These are phyloP conservation scores for Lasiosphaeria hispida DNA, from an alignment of 495 filamentous ascomycete genomes.

Conservation along the genomic window DNA sequence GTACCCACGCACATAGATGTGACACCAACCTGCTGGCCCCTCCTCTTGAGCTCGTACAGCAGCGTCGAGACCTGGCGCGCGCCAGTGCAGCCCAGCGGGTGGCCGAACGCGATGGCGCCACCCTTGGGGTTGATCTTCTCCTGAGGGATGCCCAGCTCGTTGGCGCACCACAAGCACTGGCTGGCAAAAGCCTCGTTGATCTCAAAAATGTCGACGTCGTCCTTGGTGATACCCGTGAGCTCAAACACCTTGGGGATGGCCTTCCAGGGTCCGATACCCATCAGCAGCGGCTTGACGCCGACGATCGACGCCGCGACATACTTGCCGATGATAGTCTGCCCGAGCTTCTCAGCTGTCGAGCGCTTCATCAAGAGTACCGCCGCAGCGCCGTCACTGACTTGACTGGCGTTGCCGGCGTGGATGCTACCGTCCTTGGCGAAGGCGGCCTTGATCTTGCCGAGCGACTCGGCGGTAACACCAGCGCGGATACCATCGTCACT, in stretches of 20 bases:
- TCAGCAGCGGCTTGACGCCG: slow-evolving; percentile 87
- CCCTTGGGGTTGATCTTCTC: slow-evolving; percentile 96
- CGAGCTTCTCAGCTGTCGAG: slow-evolving; percentile 80
- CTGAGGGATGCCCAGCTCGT: slow-evolving; percentile 76
- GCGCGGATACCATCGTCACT: slow-evolving; percentile 84
- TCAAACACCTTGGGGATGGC: slow-evolving; percentile 88
- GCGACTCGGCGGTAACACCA: slow-evolving; percentile 81
- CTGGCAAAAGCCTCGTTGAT: slow-evolving; percentile 99
- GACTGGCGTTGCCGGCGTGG: slow-evolving; percentile 92
- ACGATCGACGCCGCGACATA: slow-evolving; percentile 80
- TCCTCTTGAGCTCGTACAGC: slow-evolving; percentile 81
- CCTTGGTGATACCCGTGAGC: slow-evolving; percentile 80
- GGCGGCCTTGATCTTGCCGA: slow-evolving; percentile 85
- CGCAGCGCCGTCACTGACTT: slow-evolving; percentile 94
- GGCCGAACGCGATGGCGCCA: slow-evolving; percentile 97
- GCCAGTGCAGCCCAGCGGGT: slow-evolving; percentile 93
- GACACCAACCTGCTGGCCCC: slow-evolving; percentile 77
- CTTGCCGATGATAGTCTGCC: slow-evolving; percentile 84
- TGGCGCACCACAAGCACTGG: slow-evolving; percentile 90
- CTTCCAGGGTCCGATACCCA: slow-evolving; percentile 95
- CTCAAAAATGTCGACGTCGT: slow-evolving; percentile 96
- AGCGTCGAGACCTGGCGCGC: slow-evolving; percentile 91
- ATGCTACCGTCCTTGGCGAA: slow-evolving; percentile 90
- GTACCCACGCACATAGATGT: slow-evolving; percentile 98
- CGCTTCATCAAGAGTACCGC: slow-evolving; percentile 96